Percentiles rank a stretch among this genome's conserved stretches.
Conservation (phyloP, 805 yeast genomes). For the Cephaloascus albidus region DNA sequence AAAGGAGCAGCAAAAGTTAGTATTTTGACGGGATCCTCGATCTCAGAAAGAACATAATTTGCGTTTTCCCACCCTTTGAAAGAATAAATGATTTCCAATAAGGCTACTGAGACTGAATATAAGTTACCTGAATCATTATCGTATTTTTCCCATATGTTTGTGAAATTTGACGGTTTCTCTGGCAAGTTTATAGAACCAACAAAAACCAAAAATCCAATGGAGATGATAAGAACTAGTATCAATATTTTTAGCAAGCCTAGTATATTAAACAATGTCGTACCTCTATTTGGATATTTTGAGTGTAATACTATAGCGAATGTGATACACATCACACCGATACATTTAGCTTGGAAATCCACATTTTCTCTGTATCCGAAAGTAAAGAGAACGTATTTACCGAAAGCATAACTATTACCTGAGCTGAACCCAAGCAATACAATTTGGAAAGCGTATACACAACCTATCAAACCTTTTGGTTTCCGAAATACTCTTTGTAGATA, state of each 20-base stretch:
- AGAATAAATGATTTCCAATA: constrained; percentile 51
- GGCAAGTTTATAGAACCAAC: constrained; percentile 18
- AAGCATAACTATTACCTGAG: constrained; percentile 56
- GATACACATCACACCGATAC: constrained; percentile 40
- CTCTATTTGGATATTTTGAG: constrained; percentile 35
- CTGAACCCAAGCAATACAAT: constrained; percentile 53
- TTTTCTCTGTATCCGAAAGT: constrained; percentile 18
- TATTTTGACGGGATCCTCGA: constrained; percentile 46
- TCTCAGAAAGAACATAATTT: constrained; percentile 52
- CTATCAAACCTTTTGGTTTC: constrained; percentile 60
- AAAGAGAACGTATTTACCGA: constrained; percentile 47
- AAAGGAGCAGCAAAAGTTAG: constrained; percentile 53
- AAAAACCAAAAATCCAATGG: constrained; percentile 33
- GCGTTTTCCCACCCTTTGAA: constrained; percentile 69
- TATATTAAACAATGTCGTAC: constrained; percentile 41
- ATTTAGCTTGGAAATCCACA: constrained; percentile 20
- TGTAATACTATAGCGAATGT: constrained; percentile 39
- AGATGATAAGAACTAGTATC: constrained; percentile 38
- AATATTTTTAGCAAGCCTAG: constrained; percentile 47
- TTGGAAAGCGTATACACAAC: constrained; percentile 48
- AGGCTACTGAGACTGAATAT: constrained; percentile 46
- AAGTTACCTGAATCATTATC: constrained; percentile 29
- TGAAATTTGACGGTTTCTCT: constrained; percentile 11
- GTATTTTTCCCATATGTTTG: constrained; percentile 27
- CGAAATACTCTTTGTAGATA: constrained; percentile 65